These are phyloP conservation scores for Penicillium sp. DNA, from an alignment of 2,329 filamentous ascomycete genomes.

Conservation along the genomic window DNA sequence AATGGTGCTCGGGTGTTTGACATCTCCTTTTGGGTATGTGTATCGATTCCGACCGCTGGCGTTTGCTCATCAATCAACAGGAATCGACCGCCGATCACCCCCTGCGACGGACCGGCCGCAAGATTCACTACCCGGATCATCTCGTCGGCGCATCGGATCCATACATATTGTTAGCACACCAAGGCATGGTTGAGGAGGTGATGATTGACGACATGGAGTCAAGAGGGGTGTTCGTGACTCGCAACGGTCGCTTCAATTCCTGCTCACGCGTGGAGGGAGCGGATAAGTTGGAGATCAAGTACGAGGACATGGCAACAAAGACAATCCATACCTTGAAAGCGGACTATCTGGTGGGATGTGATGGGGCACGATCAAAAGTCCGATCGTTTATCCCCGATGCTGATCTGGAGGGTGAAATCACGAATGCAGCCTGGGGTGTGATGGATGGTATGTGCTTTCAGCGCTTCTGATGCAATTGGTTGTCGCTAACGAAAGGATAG, in stretches of 20 bases:
- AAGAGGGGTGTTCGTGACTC: slow-evolving; percentile 63
- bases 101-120: slow-evolving; percentile 63
- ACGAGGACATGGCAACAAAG: slow-evolving; percentile 40
- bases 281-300: slow-evolving; percentile 45
- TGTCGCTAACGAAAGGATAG: slow-evolving; percentile 5
- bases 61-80: slow-evolving; percentile 12
- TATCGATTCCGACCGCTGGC: not conserved
- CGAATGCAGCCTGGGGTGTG: slow-evolving; percentile 69
- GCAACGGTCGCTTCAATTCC: slow-evolving; percentile 64
- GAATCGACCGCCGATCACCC: slow-evolving; percentile 49
- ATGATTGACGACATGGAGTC: slow-evolving; percentile 70
- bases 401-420: slow-evolving; percentile 50
- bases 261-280: slow-evolving; percentile 45
- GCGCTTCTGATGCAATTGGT: not conserved
- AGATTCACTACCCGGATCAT: slow-evolving; percentile 65
- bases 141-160: slow-evolving; percentile 55
- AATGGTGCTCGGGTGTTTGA: slow-evolving; percentile 72
- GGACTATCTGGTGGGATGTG: slow-evolving; percentile 70
- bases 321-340: slow-evolving; percentile 52
- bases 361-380: slow-evolving; percentile 72
- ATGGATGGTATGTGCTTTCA: slow-evolving; percentile 60
- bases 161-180: slow-evolving; percentile 62
- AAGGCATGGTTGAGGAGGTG: slow-evolving; percentile 73
- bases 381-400: slow-evolving; percentile 62
- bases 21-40: slow-evolving; percentile 68